Percentiles rank a stretch among this genome's conserved stretches.
These are phyloP conservation scores for Aspergillus sclerotiicarbonarius DNA, from an alignment of 495 filamentous ascomycete species.

Conservation along the genomic window DNA sequence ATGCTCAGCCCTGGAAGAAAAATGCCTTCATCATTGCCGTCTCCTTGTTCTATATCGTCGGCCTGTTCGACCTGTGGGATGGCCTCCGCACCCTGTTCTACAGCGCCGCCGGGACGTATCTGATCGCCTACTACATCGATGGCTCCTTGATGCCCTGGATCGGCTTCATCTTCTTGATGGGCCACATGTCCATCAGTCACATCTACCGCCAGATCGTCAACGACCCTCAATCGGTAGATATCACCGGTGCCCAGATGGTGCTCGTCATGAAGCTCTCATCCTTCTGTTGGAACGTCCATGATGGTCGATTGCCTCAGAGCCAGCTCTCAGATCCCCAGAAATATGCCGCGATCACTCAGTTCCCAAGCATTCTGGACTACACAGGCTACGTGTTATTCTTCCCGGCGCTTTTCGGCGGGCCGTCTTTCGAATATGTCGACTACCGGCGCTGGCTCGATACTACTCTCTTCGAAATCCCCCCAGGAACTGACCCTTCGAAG, in stretches of 20 bases:
- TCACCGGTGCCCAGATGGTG: slow-evolving; percentile 98
- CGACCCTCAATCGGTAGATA: slow-evolving; percentile 67
- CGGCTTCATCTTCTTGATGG: slow-evolving; percentile 91
- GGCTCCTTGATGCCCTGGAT: slow-evolving; percentile 99
- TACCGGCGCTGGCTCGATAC: slow-evolving; percentile 91
- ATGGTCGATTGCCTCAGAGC: slow-evolving; percentile 74
- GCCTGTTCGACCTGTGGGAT: slow-evolving; percentile 92
- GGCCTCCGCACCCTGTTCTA: slow-evolving; percentile 78
- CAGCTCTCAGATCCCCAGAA: slow-evolving; percentile 84
- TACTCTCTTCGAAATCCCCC: slow-evolving; percentile 86
- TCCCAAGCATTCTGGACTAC: slow-evolving; percentile 78
- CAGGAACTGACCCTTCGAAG: slow-evolving; percentile 72
- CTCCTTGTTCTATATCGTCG: slow-evolving; percentile 85
- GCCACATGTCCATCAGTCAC: slow-evolving; percentile 89
- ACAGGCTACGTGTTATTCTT: slow-evolving; percentile 93
- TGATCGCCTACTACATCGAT: slow-evolving; percentile 77
- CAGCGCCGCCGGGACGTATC: slow-evolving; percentile 74
- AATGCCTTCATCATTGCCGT: slow-evolving; percentile 82
- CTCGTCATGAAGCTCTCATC: slow-evolving; percentile 96
- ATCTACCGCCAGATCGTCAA: slow-evolving; percentile 72
- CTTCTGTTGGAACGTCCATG: slow-evolving; percentile 97
- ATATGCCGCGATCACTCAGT: slow-evolving; percentile 68
- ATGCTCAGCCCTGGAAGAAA: slow-evolving; percentile 79
- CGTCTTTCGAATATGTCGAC: slow-evolving; percentile 90
- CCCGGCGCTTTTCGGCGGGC: slow-evolving; percentile 80